Evolutionary conservation across 306 rosid species (phyloP), one percentile per base, ranked within the genome.

Genomic region (Malus sylvestris): DNA sequence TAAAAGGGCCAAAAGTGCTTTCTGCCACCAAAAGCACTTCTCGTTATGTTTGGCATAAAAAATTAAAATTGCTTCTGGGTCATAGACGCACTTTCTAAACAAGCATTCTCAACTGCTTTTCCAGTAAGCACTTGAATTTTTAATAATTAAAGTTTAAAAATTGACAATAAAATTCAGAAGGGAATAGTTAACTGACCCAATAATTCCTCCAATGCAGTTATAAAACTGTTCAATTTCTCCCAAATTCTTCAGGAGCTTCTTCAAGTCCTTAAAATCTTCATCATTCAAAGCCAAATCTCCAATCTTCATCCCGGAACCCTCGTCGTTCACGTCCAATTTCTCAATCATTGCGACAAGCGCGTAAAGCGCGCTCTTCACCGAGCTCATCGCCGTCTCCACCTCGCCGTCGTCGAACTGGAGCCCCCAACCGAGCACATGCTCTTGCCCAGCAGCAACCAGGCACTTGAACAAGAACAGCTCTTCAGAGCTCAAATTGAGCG

Each of bases 151-250:
- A 14, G 55, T 49, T 49, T 42, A 49, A 45, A 7, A 8, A 57
- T 22, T 40, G 32, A 67, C 14, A 30, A 64, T 4, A 51, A 18
- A 27, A 49, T 15, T 49, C 8, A 63, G 5, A 69, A 33, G 63
- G 45, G 66, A 62, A 60, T 4, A 73, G 46, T 73, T 66, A 74
- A 85, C 87, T 87, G 44, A 96, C 99, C 98, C 98, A 67, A 96
- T 89, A 64, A 96, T 85, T 73, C 99, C 99, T 35, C 99, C 99
- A 86, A 96, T 87, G 85, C 99, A 91, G 68, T 92, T 90, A 82
- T 96, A 96, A 83, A 92, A 96, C 27, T 79, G 71, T 65, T 96
- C 99, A 72, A 92, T 79, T 73, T 89, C 91, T 27, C 82, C 89
- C 78, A 96, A 81, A 77, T 76, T 81, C 77, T 74, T 82, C 67